Percentiles rank a stretch among this genome's conserved stretches.
Conservation (phyloP, 495 filamentous ascomycete genomes). For the Neurospora intermedia region DNA sequence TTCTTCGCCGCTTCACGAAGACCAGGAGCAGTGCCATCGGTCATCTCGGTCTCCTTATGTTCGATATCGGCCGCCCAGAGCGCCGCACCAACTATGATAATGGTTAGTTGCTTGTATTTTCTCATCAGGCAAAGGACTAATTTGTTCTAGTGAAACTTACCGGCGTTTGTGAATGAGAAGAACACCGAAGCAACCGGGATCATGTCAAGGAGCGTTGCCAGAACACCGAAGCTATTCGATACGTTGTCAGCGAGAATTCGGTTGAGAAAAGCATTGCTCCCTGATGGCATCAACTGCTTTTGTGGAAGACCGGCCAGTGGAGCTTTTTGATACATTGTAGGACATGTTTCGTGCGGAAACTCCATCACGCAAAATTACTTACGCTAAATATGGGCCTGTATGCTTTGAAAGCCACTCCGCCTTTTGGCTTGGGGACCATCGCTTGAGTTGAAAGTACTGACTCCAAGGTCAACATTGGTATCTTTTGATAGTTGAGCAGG, state of each 20-base stretch:
- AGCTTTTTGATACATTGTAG: background rate
- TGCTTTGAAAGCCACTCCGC: conserved; percentile 55
- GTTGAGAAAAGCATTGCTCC: background rate
- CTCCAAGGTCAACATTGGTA: conserved; percentile 5
- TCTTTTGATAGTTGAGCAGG: background rate
- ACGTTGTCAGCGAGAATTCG: conserved; percentile 2
- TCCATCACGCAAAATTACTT: conserved; percentile 21
- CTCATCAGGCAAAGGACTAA: background rate
- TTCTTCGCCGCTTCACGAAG: conserved; percentile 46
- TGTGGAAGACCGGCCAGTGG: background rate
- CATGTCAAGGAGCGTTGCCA: conserved; percentile 70
- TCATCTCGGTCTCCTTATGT: conserved; percentile 39
- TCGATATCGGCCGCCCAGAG: conserved; percentile 93
- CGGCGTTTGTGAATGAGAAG: conserved; percentile 84
- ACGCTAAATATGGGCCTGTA: conserved; percentile 65
- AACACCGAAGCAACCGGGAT: conserved; percentile 72
- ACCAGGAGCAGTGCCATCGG: conserved; percentile 39
- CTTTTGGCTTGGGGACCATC: conserved; percentile 51
- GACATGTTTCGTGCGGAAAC: background rate
- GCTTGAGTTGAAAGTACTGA: conserved; percentile 82
- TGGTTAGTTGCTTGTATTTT: conserved; percentile 12
- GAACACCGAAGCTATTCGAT: conserved; percentile 63
- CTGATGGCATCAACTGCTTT: background rate
- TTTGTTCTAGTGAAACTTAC: conserved; percentile 19
- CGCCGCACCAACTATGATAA: conserved; percentile 59